Evolutionary conservation across 2,329 filamentous ascomycete species (phyloP), one percentile per base, ranked within the genome.

Genomic region (Ophiostoma sp.): DNA sequence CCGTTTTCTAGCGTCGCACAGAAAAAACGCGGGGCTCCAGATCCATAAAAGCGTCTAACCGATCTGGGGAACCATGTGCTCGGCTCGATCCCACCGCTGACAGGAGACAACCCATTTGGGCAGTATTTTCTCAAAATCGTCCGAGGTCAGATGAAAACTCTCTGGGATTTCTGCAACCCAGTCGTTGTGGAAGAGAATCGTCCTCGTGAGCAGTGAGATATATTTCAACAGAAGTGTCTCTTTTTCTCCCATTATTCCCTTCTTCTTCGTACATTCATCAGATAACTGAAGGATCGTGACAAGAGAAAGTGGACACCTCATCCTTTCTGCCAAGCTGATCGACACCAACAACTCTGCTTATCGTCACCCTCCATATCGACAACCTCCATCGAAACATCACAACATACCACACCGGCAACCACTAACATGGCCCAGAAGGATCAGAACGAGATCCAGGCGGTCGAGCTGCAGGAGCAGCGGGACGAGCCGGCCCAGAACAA

Each of bases 401-500:
- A 50, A 19, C 45, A 50, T 7, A 17, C 45, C 45, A 19, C 45
- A 19, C 15, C 45, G 12, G 15, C 50, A 9, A 55, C 33, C 59
- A n/a, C 42, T 25, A 50, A 48, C 19, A 69, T 69, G 64, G 64
- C 64, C 1, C 28, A 22, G 9, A 55, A 69, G 39, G 63, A 64
- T 11, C 31, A 69, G n/a, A 12, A 11, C 12, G 55, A 69, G n/a
- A 70, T 70, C 28, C 39, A 73, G 52, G 36, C 64, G 17, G 71
- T 73, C 19, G 71, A 73, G 19, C 22, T 64, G 39, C 55, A 71
- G 22, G 70, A 71, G 28, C 70, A 52, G 8, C n/a, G 55, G 3
- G 19, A 36, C n/a, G 64, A 69, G 64, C 45, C 19, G 2, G 28
- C 64, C 8, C 15, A 50, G 25, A 42, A 55, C 17, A 28, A 50